Evolutionary conservation across 371 early-diverging fungal species (phyloP), one percentile per base, ranked within the genome.

Genomic region (Choanephora cucurbitarum): DNA sequence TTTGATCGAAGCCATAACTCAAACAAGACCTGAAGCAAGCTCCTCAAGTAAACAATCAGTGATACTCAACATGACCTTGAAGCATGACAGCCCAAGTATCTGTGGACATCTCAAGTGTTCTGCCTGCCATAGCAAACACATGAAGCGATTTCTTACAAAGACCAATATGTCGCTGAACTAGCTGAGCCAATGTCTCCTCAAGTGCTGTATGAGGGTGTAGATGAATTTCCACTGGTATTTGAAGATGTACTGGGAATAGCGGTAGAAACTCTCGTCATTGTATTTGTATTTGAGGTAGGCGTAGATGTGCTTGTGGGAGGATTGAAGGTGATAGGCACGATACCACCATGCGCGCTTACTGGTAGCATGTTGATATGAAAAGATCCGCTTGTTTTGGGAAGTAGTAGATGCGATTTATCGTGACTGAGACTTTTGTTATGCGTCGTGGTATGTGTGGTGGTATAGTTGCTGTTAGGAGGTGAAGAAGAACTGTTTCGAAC

Each of bases 81-180:
- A 92, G 63, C 6, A 91, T 66, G 6, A 88, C 82, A 13, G 75
- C 74, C 92, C 92, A 92, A 0, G 91, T 90, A 28, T 85, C 86
- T 49, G 75, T 70, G 3, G 84, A 77, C 44, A 91, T 79, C 1
- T 81, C 81, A 8, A 88, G 67, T 8, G 77, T 79, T 37, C 87
- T 75, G 9, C 83, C 85, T n/a, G 87, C 84, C 66, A 70, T 82
- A 5, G 82, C 75, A 62, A 5, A 28, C 7, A 28, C 28, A 28
- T 7, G 28, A 28, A 28, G 28, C 5, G 28, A 28, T 28, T 81
- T 75, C 64, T 86, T 84, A 67, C 92, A 92, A 8, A 92, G 72
- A 31, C 85, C 88, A 44, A 87, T 73, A 55, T 91, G 83, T 21
- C 80, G 72, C 22, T 77, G 81, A 24, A 77, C 67, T 9, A 82